Conservation (phyloP, 2,329 filamentous ascomycete genomes). For the Aspergillus calidoustus region DNA sequence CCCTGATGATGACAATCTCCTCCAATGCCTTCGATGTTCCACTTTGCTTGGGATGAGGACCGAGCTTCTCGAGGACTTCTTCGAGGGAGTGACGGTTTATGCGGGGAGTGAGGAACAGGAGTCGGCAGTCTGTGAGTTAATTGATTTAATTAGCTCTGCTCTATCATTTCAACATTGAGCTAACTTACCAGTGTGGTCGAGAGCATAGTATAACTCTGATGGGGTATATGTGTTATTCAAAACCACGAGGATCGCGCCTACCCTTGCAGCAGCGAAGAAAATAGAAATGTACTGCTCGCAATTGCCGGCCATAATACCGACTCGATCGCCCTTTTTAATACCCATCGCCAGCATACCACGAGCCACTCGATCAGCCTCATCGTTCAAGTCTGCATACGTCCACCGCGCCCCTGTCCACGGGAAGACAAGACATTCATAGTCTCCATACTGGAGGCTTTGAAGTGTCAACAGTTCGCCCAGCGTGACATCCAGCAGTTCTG, state of each 20-base stretch:
- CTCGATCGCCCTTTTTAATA: constrained; percentile 69
- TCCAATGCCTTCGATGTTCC: constrained; percentile 44
- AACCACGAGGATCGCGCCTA: constrained; percentile 73
- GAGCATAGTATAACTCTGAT: constrained; percentile 71
- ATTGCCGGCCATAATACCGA: constrained; percentile 74
- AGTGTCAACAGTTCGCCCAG: constrained; percentile 73
- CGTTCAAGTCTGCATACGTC: constrained; percentile 69
- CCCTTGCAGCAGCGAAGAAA: constrained; percentile 71
- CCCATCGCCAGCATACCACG: constrained; percentile 70
- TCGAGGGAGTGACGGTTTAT: constrained; percentile 70
- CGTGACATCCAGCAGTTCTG: constrained; percentile 72
- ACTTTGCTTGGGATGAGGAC: constrained; percentile 35
- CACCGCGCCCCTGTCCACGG: constrained; percentile 77
- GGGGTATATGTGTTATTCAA: constrained; percentile 83
- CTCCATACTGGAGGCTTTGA: constrained; percentile 68
- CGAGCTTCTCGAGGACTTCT: constrained; percentile 61
- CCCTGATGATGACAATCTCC: constrained; percentile 66
- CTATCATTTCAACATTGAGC: background rate
- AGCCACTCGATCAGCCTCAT: constrained; percentile 65
- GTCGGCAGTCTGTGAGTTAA: constrained; percentile 62
- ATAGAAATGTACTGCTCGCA: constrained; percentile 65
- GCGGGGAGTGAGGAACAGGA: constrained; percentile 72
- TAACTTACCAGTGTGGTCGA: constrained; percentile 68
- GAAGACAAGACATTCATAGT: constrained; percentile 71
- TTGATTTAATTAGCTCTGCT: constrained; percentile 4